Percentiles rank a stretch among this genome's conserved stretches.
These are phyloP conservation scores for Leccinum longicurvipes DNA, from an alignment of 768 basidiomycete genomes.

Conservation along the genomic window DNA sequence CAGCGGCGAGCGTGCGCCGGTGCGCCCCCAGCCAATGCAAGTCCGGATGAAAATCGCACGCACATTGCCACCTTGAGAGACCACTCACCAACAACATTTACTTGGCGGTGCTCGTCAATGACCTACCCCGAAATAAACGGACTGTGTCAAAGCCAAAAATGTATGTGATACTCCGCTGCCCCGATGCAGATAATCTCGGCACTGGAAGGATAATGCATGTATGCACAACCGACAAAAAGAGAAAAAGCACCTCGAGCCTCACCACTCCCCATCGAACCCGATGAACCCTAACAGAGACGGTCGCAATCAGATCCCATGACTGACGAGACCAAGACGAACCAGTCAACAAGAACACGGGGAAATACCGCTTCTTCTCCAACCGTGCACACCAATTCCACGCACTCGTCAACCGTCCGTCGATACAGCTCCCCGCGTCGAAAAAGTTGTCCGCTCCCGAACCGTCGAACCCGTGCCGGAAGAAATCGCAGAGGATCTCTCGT, in stretches of 20 bases:
- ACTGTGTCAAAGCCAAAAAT: too few species aligned
- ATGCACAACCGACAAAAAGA: not conserved
- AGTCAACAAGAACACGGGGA: conserved; percentile 72
- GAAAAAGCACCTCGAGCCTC: conserved; percentile 11
- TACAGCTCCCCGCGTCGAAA: conserved; percentile 82
- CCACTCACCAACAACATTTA: not conserved
- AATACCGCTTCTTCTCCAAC: conserved; percentile 84
- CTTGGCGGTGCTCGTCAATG: not conserved
- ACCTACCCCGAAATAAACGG: not conserved
- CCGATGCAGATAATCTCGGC: not conserved
- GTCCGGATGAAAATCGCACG: not conserved
- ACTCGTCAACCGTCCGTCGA: conserved; percentile 82
- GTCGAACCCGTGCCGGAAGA: conserved; percentile 86
- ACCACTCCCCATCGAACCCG: conserved; percentile 88
- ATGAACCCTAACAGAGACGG: conserved; percentile 54
- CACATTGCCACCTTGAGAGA: not conserved
- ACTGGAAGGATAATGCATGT: not conserved
- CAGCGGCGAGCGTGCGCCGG: conserved; percentile 34
- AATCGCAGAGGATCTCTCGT: conserved; percentile 74
- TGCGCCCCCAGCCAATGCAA: not conserved
- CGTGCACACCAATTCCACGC: conserved; percentile 92
- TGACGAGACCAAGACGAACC: conserved; percentile 43
- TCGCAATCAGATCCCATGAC: not conserved
- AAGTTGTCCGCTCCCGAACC: conserved; percentile 91
- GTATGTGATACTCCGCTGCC: too few species aligned